Conservation (phyloP, 2,329 filamentous ascomycete species). For the Calonectria montana region DNA sequence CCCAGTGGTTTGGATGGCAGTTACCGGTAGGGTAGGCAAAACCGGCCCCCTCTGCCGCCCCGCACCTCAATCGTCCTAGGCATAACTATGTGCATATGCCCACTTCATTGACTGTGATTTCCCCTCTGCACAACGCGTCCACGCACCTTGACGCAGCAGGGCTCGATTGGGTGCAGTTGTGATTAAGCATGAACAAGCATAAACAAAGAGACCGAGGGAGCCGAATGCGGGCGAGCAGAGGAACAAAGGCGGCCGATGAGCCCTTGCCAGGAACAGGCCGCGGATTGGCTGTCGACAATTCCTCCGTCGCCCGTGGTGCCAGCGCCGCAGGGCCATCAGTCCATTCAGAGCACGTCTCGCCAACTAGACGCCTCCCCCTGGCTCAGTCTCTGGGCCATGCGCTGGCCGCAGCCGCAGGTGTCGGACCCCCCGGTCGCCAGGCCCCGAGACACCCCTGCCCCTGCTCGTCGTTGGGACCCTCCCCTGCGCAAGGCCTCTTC, state of each 20-base stretch:
- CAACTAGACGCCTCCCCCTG: slow-evolving; percentile 33
- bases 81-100: neutral
- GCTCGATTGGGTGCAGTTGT: slow-evolving; percentile 23
- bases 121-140: neutral
- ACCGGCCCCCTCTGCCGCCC: neutral
- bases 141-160: slow-evolving; percentile 18
- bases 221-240: slow-evolving; percentile 25
- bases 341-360: slow-evolving; percentile 29
- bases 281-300: slow-evolving; percentile 38
- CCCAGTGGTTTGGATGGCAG: too few relatives aligned
- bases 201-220: slow-evolving; percentile 34
- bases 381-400: slow-evolving; percentile 18
- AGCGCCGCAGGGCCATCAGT: slow-evolving; percentile 37
- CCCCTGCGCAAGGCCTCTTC: neutral
- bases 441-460: slow-evolving; percentile 18
- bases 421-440: slow-evolving; percentile 28
- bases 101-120: neutral
- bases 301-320: slow-evolving; percentile 31
- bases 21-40: neutral
- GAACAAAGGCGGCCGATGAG: slow-evolving; percentile 17
- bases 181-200: slow-evolving; percentile 35
- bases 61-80: neutral
- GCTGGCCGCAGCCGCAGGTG: slow-evolving; percentile 32
- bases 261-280: slow-evolving; percentile 33
- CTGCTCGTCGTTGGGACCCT: neutral